Evolutionary conservation across 306 rosid species (phyloP).

Genomic region (Chamaecrista fasciculata): DNA sequence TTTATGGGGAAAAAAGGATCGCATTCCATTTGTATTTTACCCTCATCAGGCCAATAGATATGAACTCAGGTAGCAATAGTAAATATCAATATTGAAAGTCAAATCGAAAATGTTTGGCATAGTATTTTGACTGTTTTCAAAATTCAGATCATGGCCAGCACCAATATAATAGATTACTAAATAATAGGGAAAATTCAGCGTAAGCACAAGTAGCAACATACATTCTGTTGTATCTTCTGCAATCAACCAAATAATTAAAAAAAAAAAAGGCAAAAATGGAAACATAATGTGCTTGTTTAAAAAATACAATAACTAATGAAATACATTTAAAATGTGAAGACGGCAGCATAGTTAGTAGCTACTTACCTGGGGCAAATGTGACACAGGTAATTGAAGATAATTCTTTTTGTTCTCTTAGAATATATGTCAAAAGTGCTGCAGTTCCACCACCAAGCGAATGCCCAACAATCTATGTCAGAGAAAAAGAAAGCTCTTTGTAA

Average conservation of each 20-base stretch:
- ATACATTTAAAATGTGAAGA: not conserved
- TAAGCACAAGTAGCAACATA: not conserved
- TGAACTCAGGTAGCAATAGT: not conserved
- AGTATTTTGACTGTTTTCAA: too few species aligned
- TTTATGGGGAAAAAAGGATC: not conserved
- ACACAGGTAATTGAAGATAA: conserved; percentile 59
- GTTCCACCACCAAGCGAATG: conserved; percentile 94
- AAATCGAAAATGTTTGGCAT: not conserved
- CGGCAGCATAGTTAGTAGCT: not conserved
- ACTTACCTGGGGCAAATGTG: conserved; percentile 79
- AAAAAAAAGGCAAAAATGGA: not conserved
- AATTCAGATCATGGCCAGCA: not conserved
- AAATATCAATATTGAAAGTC: not conserved
- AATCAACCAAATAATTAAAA: not conserved
- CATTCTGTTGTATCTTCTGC: not conserved
- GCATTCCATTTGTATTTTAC: not conserved
- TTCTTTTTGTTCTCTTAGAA: conserved; percentile 71
- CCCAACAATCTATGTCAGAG: conserved; percentile 63
- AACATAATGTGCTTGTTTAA: not conserved
- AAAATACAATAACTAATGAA: not conserved
- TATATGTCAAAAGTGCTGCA: conserved; percentile 72
- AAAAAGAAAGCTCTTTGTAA: not conserved
- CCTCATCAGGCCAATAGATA: not conserved
- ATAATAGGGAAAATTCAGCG: not conserved
- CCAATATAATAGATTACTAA: not conserved